Evolutionary conservation across 768 basidiomycete genomes (phyloP), one percentile per base, ranked within the genome.

Genomic region (Lactarius evosmus): DNA sequence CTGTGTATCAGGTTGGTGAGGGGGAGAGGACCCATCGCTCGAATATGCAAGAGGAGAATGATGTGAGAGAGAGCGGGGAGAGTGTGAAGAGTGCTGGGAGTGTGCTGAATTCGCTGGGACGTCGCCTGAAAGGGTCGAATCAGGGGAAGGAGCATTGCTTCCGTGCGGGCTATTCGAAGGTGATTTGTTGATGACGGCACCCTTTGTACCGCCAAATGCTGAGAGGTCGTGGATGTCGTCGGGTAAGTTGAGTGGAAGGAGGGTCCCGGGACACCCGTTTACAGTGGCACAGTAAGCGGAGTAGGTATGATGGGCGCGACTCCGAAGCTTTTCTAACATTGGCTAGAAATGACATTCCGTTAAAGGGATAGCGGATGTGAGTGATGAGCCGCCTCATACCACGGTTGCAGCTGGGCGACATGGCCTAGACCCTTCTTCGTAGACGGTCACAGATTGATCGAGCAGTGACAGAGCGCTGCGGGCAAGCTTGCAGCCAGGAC

Each of bases 401-500:
- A 62, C 33, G 19, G 50, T 61, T 55, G 41, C 61, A n/a, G 62
- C 38, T 1, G 79, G 76, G 19, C 78, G 75, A 69, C 77, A 79
- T 5, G 62, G 59, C 29, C 60, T 59, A 4, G 80, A 80, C 2
- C 79, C 79, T 67, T 79, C 74, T 60, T 80, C 75, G 58, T 78
- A 83, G 57, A 82, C 73, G 1, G 73, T 66, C 38, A 79, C 49
- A 5, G 79, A 74, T 36, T 67, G 59, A 53, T 77, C 73, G 14
- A 83, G 70, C 65, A 79, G 76, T 22, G 70, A 58, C 41, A 81
- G 68, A 1, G 81, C 80, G 60, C 75, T 73, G 17, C 64, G 62
- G 19, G 80, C 76, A 9, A 83, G 72, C 4, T 73, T 69, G 65
- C 80, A 82, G 8, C 75, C 74, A 14, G 82, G 80, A 57, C 77